phyloP scores from a whole-genome alignment of 2,329 filamentous ascomycete species.

The Salinomyces thailandicus region DNA sequence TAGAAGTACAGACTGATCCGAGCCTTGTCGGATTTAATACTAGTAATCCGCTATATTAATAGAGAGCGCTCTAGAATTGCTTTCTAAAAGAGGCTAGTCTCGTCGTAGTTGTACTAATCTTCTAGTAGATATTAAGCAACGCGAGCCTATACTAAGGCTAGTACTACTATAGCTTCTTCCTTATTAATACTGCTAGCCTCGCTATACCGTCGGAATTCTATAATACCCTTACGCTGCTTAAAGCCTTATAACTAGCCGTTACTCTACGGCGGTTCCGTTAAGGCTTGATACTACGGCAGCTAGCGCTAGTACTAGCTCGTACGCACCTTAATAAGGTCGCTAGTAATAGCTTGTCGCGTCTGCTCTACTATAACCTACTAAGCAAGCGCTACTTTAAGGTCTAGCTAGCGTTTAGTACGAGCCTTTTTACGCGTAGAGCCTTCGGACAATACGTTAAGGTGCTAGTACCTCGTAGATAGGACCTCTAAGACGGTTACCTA shows the following conservation, averaged over 20 bases:
- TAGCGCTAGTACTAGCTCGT: not conserved
- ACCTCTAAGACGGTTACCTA: not conserved
- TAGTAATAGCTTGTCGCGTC: not conserved
- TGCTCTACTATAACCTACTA: not conserved
- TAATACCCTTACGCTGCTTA: too few relatives aligned
- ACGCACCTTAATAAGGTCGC: not conserved
- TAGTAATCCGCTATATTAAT: too few relatives aligned
- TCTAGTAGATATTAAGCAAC: too few relatives aligned
- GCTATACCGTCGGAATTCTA: too few relatives aligned
- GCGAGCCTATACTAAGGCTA: too few relatives aligned
- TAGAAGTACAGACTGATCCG: too few relatives aligned
- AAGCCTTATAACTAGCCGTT: not conserved
- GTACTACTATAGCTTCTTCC: not conserved
- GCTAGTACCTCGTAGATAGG: not conserved
- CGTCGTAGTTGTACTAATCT: too few relatives aligned
- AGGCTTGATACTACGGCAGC: not conserved
- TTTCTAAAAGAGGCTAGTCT: too few relatives aligned
- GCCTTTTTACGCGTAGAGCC: not conserved
- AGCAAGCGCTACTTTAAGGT: not conserved
- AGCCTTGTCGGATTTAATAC: too few relatives aligned
- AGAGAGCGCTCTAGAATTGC: too few relatives aligned
- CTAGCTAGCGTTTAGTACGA: not conserved
- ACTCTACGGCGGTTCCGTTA: not conserved
- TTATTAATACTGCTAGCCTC: too few relatives aligned
- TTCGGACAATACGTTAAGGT: too few relatives aligned